Evolutionary conservation across 2,329 filamentous ascomycete species (phyloP).

Genomic region (Colletotrichum sp.): DNA sequence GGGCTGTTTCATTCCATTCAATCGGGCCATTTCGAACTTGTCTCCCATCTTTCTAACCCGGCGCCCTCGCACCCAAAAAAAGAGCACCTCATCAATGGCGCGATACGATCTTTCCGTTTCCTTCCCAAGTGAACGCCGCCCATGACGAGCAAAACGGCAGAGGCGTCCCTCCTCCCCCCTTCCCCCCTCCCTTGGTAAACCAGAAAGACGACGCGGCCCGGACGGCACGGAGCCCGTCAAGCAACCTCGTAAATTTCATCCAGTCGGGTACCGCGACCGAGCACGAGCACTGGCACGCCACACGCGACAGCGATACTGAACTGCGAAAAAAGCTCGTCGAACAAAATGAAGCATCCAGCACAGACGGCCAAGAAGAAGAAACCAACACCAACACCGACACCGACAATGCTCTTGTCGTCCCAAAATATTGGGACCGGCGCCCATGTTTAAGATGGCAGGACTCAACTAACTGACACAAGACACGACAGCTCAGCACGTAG

Average conservation of each 20-base stretch:
- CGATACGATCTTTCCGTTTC: not conserved
- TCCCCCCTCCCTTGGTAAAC: not conserved
- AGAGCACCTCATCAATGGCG: not conserved
- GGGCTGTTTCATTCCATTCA: not conserved
- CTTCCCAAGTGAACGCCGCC: not conserved
- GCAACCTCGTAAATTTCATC: not conserved
- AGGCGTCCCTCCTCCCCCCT: not conserved
- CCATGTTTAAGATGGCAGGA: not conserved
- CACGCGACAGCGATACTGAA: not conserved
- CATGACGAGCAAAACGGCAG: not conserved
- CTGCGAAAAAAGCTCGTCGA: not conserved
- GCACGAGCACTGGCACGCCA: not conserved
- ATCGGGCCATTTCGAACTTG: not conserved
- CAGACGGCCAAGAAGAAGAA: not conserved
- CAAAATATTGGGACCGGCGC: not conserved
- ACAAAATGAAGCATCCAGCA: not conserved
- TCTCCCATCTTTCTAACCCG: not conserved
- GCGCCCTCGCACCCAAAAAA: not conserved
- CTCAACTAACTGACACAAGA: not conserved
- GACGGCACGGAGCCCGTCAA: not conserved
- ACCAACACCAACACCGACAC: not conserved
- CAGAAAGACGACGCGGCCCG: not conserved
- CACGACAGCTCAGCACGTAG: not conserved
- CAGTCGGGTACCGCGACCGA: not conserved
- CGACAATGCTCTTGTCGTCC: not conserved